Evolutionary conservation across 225 moss, liverwort and hornwort genomes (phyloP).

Genomic region (Sphagnum contortum): DNA sequence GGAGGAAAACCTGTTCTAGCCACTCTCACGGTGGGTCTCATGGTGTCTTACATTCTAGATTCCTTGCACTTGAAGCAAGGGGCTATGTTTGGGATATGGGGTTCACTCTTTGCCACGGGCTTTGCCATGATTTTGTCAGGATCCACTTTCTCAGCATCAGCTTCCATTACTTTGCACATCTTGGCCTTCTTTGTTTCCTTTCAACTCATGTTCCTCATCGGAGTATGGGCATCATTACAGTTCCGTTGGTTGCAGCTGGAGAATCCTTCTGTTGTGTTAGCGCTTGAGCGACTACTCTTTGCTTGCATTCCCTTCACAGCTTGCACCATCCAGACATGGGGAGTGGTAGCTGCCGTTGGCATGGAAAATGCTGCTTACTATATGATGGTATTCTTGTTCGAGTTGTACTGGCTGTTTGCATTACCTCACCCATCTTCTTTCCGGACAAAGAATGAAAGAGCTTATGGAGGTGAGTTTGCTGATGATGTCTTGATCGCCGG

Average conservation of each 20-base stretch:
- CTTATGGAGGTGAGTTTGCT: constrained; percentile 79
- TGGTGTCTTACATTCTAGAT: constrained; percentile 91
- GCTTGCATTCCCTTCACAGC: constrained; percentile 79
- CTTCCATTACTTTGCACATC: constrained; percentile 43
- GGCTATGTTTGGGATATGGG: constrained; percentile 88
- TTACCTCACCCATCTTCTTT: constrained; percentile 88
- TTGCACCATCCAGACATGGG: constrained; percentile 88
- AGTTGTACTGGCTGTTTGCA: constrained; percentile 89
- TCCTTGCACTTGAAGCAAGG: constrained; percentile 81
- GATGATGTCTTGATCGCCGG: constrained; percentile 83
- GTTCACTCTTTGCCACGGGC: constrained; percentile 56
- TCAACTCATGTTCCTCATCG: constrained; percentile 77
- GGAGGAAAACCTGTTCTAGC: constrained; percentile 79
- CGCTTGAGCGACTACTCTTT: constrained; percentile 82
- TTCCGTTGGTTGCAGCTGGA: constrained; percentile 98
- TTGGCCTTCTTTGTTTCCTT: constrained; percentile 70
- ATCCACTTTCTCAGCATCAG: constrained; percentile 44
- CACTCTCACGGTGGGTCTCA: constrained; percentile 75
- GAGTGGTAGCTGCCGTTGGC: constrained; percentile 70
- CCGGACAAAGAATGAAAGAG: constrained; percentile 71
- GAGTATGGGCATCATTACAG: constrained; percentile 82
- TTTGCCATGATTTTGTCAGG: constrained; percentile 62
- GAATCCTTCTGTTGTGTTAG: constrained; percentile 80
- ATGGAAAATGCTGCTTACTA: constrained; percentile 87
- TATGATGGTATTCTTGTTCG: constrained; percentile 76